phyloP scores from a whole-genome alignment of 768 basidiomycete genomes.

The Leccinellum luteum region DNA sequence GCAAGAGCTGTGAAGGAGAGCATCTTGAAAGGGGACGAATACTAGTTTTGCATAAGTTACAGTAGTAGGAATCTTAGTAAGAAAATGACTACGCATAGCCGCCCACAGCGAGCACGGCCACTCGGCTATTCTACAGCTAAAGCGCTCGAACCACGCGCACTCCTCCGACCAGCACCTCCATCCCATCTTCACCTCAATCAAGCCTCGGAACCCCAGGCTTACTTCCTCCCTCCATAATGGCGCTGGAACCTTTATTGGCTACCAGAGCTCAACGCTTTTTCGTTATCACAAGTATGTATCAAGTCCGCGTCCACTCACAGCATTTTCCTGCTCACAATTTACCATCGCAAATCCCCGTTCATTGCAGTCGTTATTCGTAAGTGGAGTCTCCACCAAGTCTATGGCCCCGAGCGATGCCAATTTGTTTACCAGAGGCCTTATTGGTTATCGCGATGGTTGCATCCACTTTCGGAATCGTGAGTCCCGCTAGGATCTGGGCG shows the following conservation, averaged over 20 bases:
- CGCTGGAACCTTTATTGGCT: slow-evolving; percentile 66
- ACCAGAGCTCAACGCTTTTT: slow-evolving; percentile 73
- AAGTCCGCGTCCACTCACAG: slow-evolving; percentile 21
- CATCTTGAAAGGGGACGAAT: slow-evolving; percentile 45
- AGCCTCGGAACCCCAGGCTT: slow-evolving; percentile 13
- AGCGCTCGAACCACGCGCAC: background rate
- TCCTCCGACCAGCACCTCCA: background rate
- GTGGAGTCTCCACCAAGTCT: slow-evolving; percentile 27
- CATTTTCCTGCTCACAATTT: slow-evolving; percentile 3
- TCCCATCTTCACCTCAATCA: slow-evolving; percentile 11
- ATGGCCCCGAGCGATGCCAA: slow-evolving; percentile 1
- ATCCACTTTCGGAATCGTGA: slow-evolving; percentile 63
- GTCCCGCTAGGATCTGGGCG: slow-evolving; percentile 17
- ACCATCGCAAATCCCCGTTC: slow-evolving; percentile 5
- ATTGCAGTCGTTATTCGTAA: slow-evolving; percentile 55
- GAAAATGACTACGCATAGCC: background rate
- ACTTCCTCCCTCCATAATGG: slow-evolving; percentile 45
- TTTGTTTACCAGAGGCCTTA: slow-evolving; percentile 56
- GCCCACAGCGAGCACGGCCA: background rate
- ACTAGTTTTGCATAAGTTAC: too few species aligned
- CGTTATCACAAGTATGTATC: slow-evolving; percentile 57
- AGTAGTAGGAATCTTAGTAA: background rate
- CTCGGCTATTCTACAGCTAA: background rate
- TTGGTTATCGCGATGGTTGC: slow-evolving; percentile 74
- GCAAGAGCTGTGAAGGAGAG: slow-evolving; percentile 46